A percentile compares a stretch with the other conserved stretches of the same genome.
Conservation (phyloP, 1,139 yeast species). For the Candida albicans region DNA sequence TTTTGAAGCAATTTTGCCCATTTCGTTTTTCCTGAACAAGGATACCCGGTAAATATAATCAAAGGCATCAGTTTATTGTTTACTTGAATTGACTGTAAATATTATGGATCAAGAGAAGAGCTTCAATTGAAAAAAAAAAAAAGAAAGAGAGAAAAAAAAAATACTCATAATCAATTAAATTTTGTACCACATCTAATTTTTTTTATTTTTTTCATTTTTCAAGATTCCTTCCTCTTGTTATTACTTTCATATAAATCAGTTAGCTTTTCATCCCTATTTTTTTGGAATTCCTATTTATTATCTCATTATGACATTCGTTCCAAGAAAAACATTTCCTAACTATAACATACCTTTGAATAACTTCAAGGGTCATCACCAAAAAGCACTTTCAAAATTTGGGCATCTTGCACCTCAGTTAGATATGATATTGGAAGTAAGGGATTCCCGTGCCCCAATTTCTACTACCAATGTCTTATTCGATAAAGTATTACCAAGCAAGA, state of each 20-base stretch:
- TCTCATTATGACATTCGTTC: constrained; percentile 27
- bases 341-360: constrained; percentile 71
- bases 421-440: constrained; percentile 79
- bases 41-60: constrained; percentile 78
- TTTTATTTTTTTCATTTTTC: too few species aligned
- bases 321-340: constrained; percentile 57
- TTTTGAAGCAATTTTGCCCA: constrained; percentile 59
- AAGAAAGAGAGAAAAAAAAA: neutral
- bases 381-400: constrained; percentile 70
- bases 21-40: constrained; percentile 80
- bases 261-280: neutral
- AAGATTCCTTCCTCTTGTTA: neutral
- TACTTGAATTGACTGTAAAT: neutral
- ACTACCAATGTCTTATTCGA: constrained; percentile 83
- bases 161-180: neutral
- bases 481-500: constrained; percentile 57
- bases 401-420: constrained; percentile 80
- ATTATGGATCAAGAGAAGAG: neutral
- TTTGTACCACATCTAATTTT: neutral
- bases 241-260: neutral
- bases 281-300: neutral
- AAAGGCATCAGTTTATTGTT: constrained; percentile 65
- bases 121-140: neutral
- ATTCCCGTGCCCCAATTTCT: constrained; percentile 84
- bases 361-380: constrained; percentile 89